Conservation (phyloP, 1,139 yeast species). For the Geotrichum reessii region DNA sequence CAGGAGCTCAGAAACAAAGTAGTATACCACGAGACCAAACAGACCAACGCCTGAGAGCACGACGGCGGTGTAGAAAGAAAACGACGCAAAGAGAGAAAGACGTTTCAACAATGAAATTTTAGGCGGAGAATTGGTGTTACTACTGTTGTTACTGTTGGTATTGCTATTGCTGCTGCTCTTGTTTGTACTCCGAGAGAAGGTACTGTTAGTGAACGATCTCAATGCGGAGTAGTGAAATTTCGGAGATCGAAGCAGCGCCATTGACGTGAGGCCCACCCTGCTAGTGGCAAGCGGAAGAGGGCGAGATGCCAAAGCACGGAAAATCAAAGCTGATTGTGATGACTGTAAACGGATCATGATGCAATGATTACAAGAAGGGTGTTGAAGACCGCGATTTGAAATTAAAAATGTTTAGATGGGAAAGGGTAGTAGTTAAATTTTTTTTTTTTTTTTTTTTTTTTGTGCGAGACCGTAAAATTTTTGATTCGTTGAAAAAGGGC, state of each 20-base stretch:
- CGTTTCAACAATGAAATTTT: constrained; percentile 4
- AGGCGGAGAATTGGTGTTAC: not conserved
- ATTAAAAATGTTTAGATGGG: too few relatives aligned
- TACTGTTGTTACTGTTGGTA: not conserved
- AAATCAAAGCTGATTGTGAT: not conserved
- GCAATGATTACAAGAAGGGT: not conserved
- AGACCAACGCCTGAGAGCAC: constrained; percentile 54
- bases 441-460: too few relatives aligned
- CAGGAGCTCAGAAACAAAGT: constrained; percentile 69
- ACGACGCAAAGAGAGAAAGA: constrained; percentile 42
- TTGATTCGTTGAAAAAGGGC: constrained; percentile 1
- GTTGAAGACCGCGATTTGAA: not conserved
- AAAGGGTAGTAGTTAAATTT: too few relatives aligned
- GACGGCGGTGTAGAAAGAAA: constrained; percentile 46
- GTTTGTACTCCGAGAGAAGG: not conserved
- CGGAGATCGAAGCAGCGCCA: not conserved
- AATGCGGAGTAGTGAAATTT: not conserved
- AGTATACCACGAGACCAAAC: constrained; percentile 63
- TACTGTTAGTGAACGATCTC: not conserved
- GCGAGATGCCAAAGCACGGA: not conserved
- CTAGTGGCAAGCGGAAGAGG: not conserved
- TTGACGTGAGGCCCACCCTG: not conserved
- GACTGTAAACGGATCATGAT: not conserved
- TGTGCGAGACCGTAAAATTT: not conserved
- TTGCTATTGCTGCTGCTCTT: not conserved